Base-by-base conservation (phyloP, 2,329 filamentous ascomycete species). In the Onygenales sp. region DNA sequence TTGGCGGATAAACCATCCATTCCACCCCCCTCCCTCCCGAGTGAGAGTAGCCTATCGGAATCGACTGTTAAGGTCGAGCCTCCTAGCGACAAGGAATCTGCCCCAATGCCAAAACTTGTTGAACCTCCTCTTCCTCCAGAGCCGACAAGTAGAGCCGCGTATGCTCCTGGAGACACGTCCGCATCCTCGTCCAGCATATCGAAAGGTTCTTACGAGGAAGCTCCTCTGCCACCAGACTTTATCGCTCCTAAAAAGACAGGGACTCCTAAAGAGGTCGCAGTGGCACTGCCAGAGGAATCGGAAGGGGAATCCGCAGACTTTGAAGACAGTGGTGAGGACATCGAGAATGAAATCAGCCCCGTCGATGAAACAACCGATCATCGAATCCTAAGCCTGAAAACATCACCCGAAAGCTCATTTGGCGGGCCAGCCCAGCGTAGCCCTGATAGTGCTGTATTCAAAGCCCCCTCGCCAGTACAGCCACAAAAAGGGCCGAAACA, bases 141-240 rank as follows among this genome's bases (percentile, higher is more conserved):
- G 42, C 58, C 74, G 4, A 74, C 71, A n/a, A 77, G 71, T 55
- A 74, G 70, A 60, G 67, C 65, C 39, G 66, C 59, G 10, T 77
- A 76, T 60, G 69, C 69, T 7, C 67, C 74, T 31, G 74, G 73
- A 4, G 74, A 77, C 54, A 76, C 74, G n/a, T 75, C 74, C 3
- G 71, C 68, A 7, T 75, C 73, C 7, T 74, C 73, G 4, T 73
- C 71, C 3, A 67, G 69, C 52, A 66, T 69, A 4, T 74, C 71
- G 4, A 70, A 69, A 51, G 65, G 59, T 42, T 72, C 71, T 5
- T 54, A 62, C 43, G 71, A 74, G 8, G 72, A 74, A 48, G 67
- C 66, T 4, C 69, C 70, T 50, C 52, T 65, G 42, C 63, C 62
- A 34, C 64, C 66, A 11, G 64, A 67, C 46, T 64, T 64, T 14